Percentiles rank a stretch among this genome's conserved stretches.
Conservation (phyloP, 164 flowering plant species). For the Piper betle region DNA sequence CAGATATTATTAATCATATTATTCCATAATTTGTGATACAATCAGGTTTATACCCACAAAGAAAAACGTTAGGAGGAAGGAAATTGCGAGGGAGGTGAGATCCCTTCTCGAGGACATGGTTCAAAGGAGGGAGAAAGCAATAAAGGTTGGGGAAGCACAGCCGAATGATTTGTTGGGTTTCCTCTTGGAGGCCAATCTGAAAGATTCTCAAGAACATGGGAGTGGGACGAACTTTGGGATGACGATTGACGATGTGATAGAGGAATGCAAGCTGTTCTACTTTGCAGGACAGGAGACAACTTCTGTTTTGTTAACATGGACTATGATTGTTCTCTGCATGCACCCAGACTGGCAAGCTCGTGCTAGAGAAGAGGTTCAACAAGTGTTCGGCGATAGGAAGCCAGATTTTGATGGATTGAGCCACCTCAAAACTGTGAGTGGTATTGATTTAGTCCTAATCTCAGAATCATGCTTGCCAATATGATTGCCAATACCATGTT, state of each 20-base stretch:
- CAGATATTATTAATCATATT: background rate
- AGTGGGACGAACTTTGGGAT: conserved; percentile 7
- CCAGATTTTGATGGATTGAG: background rate
- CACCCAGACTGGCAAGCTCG: conserved; percentile 4
- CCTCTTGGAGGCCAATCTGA: conserved; percentile 2
- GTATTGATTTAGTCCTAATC: background rate
- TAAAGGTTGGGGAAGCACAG: background rate
- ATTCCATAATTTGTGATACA: background rate
- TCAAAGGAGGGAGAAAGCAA: background rate
- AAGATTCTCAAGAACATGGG: background rate
- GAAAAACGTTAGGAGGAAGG: conserved; percentile 1
- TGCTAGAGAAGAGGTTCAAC: conserved; percentile 4
- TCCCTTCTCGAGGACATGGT: conserved; percentile 2
- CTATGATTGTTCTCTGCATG: conserved; percentile 2
- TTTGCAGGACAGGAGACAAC: conserved; percentile 13
- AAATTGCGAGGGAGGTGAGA: background rate
- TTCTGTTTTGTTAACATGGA: conserved; percentile 6
- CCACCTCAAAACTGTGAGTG: background rate
- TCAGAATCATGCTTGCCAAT: background rate
- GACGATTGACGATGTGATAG: background rate
- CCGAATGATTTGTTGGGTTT: conserved; percentile 2
- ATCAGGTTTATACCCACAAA: conserved; percentile 5
- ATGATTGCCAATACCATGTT: background rate
- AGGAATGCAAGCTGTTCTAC: conserved; percentile 17
- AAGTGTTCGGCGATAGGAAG: too few species aligned